A percentile compares a stretch with the other conserved stretches of the same genome.
These are phyloP conservation scores for Plasmopara muralis DNA, from an alignment of 352 stramenopile genomes.

Conservation along the genomic window DNA sequence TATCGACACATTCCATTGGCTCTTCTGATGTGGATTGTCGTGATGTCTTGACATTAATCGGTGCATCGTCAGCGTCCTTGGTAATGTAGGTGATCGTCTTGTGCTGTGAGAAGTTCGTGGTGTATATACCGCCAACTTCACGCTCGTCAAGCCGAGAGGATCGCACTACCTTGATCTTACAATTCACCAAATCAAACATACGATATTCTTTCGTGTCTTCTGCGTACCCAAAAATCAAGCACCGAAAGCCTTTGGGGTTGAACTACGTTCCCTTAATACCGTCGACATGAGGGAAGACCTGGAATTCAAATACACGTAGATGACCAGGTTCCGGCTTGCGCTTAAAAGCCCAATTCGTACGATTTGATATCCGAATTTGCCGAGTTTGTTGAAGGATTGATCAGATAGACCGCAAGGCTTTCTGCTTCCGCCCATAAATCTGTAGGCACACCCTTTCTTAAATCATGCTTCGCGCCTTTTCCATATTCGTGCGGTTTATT, in stretches of 20 bases:
- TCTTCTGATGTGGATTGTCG: too few relatives aligned
- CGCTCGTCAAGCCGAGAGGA: background rate
- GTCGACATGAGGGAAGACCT: background rate
- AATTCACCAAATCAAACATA: background rate
- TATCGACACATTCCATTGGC: too few relatives aligned
- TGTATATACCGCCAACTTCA: background rate
- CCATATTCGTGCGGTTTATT: constrained; percentile 1
- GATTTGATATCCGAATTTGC: background rate
- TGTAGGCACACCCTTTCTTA: background rate
- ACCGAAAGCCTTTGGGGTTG: background rate
- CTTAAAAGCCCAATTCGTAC: constrained; percentile 1
- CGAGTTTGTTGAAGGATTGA: background rate
- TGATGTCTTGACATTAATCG: background rate
- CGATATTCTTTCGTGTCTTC: background rate
- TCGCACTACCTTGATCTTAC: background rate
- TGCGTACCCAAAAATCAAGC: too few relatives aligned
- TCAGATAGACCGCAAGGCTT: background rate
- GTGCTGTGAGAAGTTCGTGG: too few relatives aligned
- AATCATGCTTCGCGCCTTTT: background rate
- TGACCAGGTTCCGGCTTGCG: background rate
- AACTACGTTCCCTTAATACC: background rate
- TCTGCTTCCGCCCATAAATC: background rate
- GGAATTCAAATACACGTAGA: background rate
- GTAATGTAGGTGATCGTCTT: background rate
- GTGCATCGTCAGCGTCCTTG: background rate